Percentiles rank a stretch among this genome's conserved stretches.
These are phyloP conservation scores for Iberis pinnata DNA, from an alignment of 345 rosid species.

Conservation along the genomic window DNA sequence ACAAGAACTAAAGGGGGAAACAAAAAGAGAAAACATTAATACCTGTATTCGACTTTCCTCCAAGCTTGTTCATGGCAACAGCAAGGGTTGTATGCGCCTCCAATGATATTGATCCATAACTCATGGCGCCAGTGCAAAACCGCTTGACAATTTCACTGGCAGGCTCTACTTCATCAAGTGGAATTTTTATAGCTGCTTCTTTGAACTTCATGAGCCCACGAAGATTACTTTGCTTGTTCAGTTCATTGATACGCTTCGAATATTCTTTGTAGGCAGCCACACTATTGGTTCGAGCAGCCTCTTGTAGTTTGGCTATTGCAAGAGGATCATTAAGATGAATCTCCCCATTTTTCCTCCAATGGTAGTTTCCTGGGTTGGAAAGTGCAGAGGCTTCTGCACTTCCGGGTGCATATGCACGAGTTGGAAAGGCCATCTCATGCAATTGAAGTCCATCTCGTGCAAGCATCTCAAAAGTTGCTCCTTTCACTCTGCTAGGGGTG, in stretches of 20 bases:
- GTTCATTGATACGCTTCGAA: conserved; percentile 78
- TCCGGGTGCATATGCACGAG: conserved; percentile 62
- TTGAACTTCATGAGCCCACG: conserved; percentile 91
- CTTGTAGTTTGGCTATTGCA: conserved; percentile 91
- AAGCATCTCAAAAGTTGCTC: conserved; percentile 98
- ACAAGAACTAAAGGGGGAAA: not conserved
- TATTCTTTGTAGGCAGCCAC: conserved; percentile 94
- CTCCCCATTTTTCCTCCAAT: conserved; percentile 98
- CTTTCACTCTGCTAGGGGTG: conserved; percentile 98
- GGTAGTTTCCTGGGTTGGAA: conserved; percentile 93
- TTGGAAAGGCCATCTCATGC: conserved; percentile 91
- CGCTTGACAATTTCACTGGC: conserved; percentile 98
- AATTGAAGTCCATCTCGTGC: conserved; percentile 74
- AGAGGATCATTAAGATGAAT: conserved; percentile 97
- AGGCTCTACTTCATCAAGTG: conserved; percentile 83
- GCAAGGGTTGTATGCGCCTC: conserved; percentile 93
- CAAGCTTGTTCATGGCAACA: conserved; percentile 85
- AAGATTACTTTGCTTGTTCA: conserved; percentile 85
- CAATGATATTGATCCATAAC: conserved; percentile 94
- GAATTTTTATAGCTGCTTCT: conserved; percentile 51
- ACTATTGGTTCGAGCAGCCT: conserved; percentile 84
- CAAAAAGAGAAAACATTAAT: not conserved
- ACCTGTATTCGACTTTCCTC: conserved; percentile 99
- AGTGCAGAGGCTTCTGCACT: conserved; percentile 95
- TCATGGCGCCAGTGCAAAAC: conserved; percentile 98